Percentiles rank a stretch among this genome's conserved stretches.
phyloP scores from a whole-genome alignment of 2,329 filamentous ascomycete species.

The Oidium heveae region DNA sequence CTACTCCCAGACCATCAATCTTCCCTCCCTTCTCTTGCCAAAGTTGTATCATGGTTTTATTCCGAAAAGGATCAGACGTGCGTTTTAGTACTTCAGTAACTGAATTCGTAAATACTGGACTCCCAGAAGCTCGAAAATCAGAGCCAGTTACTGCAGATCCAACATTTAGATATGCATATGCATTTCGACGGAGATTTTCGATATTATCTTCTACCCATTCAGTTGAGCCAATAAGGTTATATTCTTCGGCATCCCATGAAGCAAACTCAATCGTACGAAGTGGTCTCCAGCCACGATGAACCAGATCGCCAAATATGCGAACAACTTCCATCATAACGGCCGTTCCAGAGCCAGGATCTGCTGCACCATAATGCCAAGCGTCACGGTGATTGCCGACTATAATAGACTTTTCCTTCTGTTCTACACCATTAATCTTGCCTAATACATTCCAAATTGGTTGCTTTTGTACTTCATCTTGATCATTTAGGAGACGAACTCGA shows the following conservation, averaged over 20 bases:
- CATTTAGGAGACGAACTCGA: conserved; percentile 56
- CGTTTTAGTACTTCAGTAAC: conserved; percentile 50
- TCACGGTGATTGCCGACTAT: conserved; percentile 88
- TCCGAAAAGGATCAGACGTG: conserved; percentile 44
- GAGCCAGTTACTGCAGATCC: conserved; percentile 56
- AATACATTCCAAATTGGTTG: conserved; percentile 86
- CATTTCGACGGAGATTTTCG: conserved; percentile 45
- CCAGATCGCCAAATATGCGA: conserved; percentile 58
- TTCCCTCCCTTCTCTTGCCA: conserved; percentile 42
- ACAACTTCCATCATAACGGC: conserved; percentile 79
- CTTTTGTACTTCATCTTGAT: conserved; percentile 59
- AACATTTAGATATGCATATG: conserved; percentile 74
- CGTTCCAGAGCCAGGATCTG: conserved; percentile 67
- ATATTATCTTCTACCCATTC: conserved; percentile 80
- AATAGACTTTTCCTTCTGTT: conserved; percentile 60
- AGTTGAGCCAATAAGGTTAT: conserved; percentile 81
- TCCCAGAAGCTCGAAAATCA: conserved; percentile 53
- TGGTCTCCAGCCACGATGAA: conserved; percentile 60
- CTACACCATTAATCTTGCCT: conserved; percentile 59
- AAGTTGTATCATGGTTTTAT: conserved; percentile 45
- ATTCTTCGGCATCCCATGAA: conserved; percentile 85
- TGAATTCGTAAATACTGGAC: conserved; percentile 51
- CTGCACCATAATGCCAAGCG: conserved; percentile 71
- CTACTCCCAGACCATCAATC: conserved; percentile 45
- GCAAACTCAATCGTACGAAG: conserved; percentile 90